phyloP scores from a whole-genome alignment of 179 eudicot species.

The Dionaea muscipula region DNA sequence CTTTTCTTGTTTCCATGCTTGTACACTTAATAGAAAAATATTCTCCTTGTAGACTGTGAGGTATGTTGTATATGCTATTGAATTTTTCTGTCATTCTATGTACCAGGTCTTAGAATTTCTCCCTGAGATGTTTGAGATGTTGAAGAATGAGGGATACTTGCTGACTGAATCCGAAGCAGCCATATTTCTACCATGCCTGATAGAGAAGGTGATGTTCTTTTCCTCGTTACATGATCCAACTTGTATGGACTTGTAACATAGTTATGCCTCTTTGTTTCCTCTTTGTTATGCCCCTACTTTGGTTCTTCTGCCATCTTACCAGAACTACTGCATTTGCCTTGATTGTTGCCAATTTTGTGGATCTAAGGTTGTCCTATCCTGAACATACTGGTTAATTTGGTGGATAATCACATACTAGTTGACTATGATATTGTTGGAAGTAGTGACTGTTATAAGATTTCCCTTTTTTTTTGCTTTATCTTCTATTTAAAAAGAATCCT shows the following conservation, averaged over 20 bases:
- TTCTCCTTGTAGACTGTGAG: not conserved
- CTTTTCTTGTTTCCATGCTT: not conserved
- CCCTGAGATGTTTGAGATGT: constrained; percentile 69
- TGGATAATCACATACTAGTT: no score
- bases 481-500: no score
- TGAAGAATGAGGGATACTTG: constrained; percentile 70
- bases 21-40: not conserved
- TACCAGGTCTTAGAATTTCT: constrained; percentile 82
- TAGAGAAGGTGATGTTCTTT: constrained; percentile 56
- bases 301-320: no score
- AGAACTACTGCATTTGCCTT: no score
- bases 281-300: no score
- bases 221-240: not conserved
- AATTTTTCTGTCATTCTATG: not conserved
- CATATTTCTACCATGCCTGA: constrained; percentile 78
- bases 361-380: no score
- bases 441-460: no score
- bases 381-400: no score
- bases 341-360: no score
- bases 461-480: no score
- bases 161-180: constrained; percentile 91
- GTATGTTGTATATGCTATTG: not conserved
- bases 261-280: not conserved
- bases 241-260: not conserved
- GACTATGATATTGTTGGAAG: no score